Base-by-base conservation (phyloP, 2,329 filamentous ascomycete genomes). In the Dothideomycetes sp. region DNA sequence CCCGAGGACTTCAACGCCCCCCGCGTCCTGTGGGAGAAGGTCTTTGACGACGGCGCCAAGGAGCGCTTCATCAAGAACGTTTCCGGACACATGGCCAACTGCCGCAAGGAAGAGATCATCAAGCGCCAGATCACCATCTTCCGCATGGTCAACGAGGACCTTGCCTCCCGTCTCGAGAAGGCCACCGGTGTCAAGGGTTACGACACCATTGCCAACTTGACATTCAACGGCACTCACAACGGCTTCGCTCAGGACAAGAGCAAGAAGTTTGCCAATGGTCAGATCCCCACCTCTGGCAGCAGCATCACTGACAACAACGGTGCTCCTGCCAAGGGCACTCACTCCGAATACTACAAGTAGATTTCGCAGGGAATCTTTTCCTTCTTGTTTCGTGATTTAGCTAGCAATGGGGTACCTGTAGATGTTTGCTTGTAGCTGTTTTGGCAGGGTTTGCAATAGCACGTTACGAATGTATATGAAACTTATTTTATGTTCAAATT, bases 111-210 rank as follows among this genome's bases (percentile, higher is more conserved):
- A 48, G 76, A 80, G 55, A 71, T 78, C 3, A 63, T 80, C 57
- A 78, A 76, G 66, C 64, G 76, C 12, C 74, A 80, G 58, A 79
- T 80, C 45, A 70, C 67, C 38, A 80, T 80, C 53, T 80, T 80
- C 66, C 65, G 76, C 2, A 75, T 80, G 53, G 76, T 80, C 0
- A 71, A 69, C 5, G 63, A 70, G 0, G 75, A 80, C 35, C 61
- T 80, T 19, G 76, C 75, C 0, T 54, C 60, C 8, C 62, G 75
- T 1, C 53, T 80, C 1, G 76, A 80, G 64, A 78, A 79, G 64
- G 73, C 74, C 0, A 78, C 73, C 3, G 75, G 76, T 0, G 64
- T 78, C 12, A 71, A 76, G 61, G 76, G 75, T 0, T 78, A 80
- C 43, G 63, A 67, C 15, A 71, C 74, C 0, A 79, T 80, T 33